These are phyloP conservation scores for Hypoxylon sp. DNA, from an alignment of 2,329 filamentous ascomycete genomes.

Conservation along the genomic window DNA sequence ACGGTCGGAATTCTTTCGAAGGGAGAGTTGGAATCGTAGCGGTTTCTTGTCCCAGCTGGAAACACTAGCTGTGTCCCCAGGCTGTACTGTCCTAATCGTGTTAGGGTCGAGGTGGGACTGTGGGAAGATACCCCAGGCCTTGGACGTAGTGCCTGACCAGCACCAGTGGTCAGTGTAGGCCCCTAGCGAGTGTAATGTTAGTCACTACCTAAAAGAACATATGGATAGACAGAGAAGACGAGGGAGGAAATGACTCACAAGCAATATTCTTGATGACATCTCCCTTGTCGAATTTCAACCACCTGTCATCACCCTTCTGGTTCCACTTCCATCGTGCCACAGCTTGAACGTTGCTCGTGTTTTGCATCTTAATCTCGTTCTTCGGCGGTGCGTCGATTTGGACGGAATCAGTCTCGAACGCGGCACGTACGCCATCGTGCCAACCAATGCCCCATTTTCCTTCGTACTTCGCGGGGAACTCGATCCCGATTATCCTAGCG, in stretches of 20 bases:
- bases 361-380: constrained; percentile 63
- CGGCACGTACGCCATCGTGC: constrained; percentile 67
- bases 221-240: background rate
- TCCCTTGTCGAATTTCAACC: constrained; percentile 75
- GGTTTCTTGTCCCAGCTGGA: constrained; percentile 53
- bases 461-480: constrained; percentile 65
- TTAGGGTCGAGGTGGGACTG: constrained; percentile 54
- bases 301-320: constrained; percentile 62
- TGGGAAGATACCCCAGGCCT: constrained; percentile 54
- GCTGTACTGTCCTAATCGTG: constrained; percentile 48
- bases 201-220: background rate
- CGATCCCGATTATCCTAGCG: constrained; percentile 65
- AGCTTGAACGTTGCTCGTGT: constrained; percentile 64
- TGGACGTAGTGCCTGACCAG: constrained; percentile 55
- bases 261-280: constrained; percentile 75
- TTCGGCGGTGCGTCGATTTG: constrained; percentile 64
- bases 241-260: constrained; percentile 47
- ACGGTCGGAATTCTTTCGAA: constrained; percentile 48
- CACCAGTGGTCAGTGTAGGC: constrained; percentile 55
- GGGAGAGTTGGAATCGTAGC: constrained; percentile 50
- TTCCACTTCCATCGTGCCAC: constrained; percentile 69
- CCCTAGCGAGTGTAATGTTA: constrained; percentile 46
- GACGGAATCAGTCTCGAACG: constrained; percentile 65
- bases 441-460: constrained; percentile 72
- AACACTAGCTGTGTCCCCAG: constrained; percentile 49